Base-by-base conservation (phyloP, 140 eudicot genomes). In the Stevia rebaudiana region DNA sequence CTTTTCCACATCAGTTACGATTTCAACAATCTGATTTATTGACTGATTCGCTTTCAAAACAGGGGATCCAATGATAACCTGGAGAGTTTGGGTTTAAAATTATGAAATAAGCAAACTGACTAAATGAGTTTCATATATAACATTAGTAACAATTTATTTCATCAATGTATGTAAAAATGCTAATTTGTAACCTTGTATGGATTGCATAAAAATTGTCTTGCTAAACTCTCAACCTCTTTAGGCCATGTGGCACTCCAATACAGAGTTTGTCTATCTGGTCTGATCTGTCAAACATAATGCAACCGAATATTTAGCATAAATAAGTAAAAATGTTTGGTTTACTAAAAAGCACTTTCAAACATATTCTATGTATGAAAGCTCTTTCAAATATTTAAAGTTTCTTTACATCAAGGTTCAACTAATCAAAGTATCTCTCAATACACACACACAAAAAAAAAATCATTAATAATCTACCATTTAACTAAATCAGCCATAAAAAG, bases 171-270 rank as follows among this genome's bases (percentile, higher is more conserved):
- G 6, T 15, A 16, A 43, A 18, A 8, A 50, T 22, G 62, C 12
- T 19, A 18, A 48, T 35, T 11, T 68, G 64, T 49, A 51, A 92
- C 98, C 98, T 92, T 92, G 54, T 92, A 92, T 17, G 98, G 80
- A 69, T 92, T 83, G 53, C 87, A 84, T 31, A 92, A 77, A 49
- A 92, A 92, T 79, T 88, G 95, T 74, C 98, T 83, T 10, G 98
- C 98, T 67, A 92, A 70, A 36, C 83, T 75, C 76, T 92, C 98
- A 17, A 92, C 98, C 69, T 92, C 98, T 72, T 65, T 85, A 42
- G 98, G 98, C 98, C 98, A 92, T 47, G 98, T 92, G 69, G 98
- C 98, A 67, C 98, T 92, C 98, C 98, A 92, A 66, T 85, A 92
- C 49, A 92, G 81, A 16, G 96, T 88, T 73, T 92, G 98, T 46